These are phyloP conservation scores for Candida golubevii DNA, from an alignment of 805 yeast species.

Conservation along the genomic window DNA sequence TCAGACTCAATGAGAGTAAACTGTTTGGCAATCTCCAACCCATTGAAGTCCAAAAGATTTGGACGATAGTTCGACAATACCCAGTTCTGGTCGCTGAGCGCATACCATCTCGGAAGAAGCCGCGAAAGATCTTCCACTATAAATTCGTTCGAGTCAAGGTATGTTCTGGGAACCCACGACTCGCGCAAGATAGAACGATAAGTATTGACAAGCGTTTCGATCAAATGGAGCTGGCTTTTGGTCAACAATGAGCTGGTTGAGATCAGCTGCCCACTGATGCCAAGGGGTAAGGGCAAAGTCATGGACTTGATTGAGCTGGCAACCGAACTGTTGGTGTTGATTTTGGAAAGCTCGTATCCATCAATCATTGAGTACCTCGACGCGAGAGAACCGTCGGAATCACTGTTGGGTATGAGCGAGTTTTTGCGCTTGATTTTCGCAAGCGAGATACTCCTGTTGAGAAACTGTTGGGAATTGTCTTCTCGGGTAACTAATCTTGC, in stretches of 20 bases:
- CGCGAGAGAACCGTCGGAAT: constrained; percentile 21
- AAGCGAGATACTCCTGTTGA: constrained; percentile 47
- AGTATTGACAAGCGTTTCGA: constrained; percentile 47
- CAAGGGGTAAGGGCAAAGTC: constrained; percentile 40
- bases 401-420: constrained; percentile 20
- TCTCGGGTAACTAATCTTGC: constrained; percentile 50
- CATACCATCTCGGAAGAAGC: constrained; percentile 46
- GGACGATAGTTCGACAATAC: constrained; percentile 50
- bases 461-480: constrained; percentile 38
- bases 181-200: constrained; percentile 51
- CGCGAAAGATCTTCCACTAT: constrained; percentile 29
- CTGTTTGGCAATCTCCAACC: constrained; percentile 74
- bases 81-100: constrained; percentile 54
- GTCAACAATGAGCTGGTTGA: constrained; percentile 37
- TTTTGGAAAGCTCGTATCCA: constrained; percentile 52
- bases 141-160: constrained; percentile 28
- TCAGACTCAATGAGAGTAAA: constrained; percentile 67
- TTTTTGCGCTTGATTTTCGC: constrained; percentile 35
- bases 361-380: constrained; percentile 49
- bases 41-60: constrained; percentile 54
- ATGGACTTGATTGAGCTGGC: constrained; percentile 37
- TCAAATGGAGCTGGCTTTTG: constrained; percentile 35
- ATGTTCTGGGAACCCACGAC: constrained; percentile 41
- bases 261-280: constrained; percentile 40
- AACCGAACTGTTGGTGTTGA: constrained; percentile 45